phyloP scores from a whole-genome alignment of 2,329 filamentous ascomycete species.

The Lasiodiplodia sp. region DNA sequence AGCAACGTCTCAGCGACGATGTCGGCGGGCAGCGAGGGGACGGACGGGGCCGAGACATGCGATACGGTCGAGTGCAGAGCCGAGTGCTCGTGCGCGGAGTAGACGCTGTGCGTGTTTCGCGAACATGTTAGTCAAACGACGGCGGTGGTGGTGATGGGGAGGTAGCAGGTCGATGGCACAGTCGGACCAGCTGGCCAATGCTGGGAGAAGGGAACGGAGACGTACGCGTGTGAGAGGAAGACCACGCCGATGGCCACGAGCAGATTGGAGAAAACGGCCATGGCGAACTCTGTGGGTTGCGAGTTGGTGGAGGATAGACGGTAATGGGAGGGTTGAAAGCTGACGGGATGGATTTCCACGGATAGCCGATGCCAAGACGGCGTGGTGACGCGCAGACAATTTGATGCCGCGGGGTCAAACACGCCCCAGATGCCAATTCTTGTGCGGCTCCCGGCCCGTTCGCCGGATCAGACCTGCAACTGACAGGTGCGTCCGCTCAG shows the following conservation, averaged over 20 bases:
- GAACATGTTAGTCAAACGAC: background rate
- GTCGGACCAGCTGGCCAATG: background rate
- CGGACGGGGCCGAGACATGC: conserved; percentile 41
- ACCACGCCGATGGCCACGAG: conserved; percentile 78
- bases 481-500: background rate
- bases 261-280: conserved; percentile 75
- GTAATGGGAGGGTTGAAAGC: background rate
- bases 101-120: conserved; percentile 69
- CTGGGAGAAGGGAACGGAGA: background rate
- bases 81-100: conserved; percentile 93
- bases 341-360: conserved; percentile 5
- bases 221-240: conserved; percentile 85
- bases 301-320: background rate
- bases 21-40: conserved; percentile 72
- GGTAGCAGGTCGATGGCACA: background rate
- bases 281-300: conserved; percentile 43
- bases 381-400: conserved; percentile 22
- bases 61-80: conserved; percentile 63
- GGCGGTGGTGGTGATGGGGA: background rate
- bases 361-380: conserved; percentile 22
- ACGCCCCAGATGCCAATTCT: background rate
- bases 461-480: background rate
- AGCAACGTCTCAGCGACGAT: conserved; percentile 86
- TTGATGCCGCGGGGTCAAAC: background rate
- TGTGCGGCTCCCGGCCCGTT: background rate